phyloP scores from a whole-genome alignment of 768 basidiomycete species.

The Boletus rubroflammeus region DNA sequence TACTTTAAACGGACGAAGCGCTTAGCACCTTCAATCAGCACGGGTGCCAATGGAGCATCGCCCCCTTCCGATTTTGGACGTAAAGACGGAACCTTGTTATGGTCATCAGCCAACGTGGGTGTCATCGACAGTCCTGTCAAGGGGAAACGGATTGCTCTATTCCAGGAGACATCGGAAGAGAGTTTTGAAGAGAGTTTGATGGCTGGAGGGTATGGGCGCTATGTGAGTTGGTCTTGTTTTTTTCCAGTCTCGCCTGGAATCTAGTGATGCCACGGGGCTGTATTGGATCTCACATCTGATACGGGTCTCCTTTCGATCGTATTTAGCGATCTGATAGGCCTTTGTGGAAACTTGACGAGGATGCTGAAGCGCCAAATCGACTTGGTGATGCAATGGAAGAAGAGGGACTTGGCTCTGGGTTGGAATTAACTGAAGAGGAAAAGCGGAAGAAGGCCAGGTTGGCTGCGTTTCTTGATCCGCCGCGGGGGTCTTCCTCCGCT shows the following conservation, averaged over 20 bases:
- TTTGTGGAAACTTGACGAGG: constrained; percentile 19
- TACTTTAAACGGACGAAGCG: constrained; percentile 64
- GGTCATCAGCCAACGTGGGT: constrained; percentile 41
- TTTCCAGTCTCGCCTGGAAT: not conserved
- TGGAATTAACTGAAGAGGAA: constrained; percentile 50
- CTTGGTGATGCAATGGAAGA: constrained; percentile 11
- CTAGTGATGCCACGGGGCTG: not conserved
- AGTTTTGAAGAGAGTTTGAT: constrained; percentile 83
- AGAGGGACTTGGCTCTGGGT: constrained; percentile 5
- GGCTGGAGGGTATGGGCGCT: constrained; percentile 77
- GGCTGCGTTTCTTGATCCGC: constrained; percentile 57
- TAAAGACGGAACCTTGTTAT: constrained; percentile 15
- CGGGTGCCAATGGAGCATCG: constrained; percentile 11
- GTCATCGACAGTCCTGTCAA: constrained; percentile 69
- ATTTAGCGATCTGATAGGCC: constrained; percentile 24
- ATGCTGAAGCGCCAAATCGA: constrained; percentile 13
- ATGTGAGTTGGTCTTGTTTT: constrained; percentile 44
- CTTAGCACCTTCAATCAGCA: constrained; percentile 36
- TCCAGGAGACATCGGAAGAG: constrained; percentile 79
- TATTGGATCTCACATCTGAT: constrained; percentile 14
- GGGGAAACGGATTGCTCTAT: constrained; percentile 69
- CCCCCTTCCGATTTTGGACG: constrained; percentile 7
- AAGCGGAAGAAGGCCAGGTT: constrained; percentile 63
- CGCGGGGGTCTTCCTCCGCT: constrained; percentile 34
- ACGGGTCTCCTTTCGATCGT: constrained; percentile 1